phyloP scores from a whole-genome alignment of 495 filamentous ascomycete species.

The Cetradonia linearis region DNA sequence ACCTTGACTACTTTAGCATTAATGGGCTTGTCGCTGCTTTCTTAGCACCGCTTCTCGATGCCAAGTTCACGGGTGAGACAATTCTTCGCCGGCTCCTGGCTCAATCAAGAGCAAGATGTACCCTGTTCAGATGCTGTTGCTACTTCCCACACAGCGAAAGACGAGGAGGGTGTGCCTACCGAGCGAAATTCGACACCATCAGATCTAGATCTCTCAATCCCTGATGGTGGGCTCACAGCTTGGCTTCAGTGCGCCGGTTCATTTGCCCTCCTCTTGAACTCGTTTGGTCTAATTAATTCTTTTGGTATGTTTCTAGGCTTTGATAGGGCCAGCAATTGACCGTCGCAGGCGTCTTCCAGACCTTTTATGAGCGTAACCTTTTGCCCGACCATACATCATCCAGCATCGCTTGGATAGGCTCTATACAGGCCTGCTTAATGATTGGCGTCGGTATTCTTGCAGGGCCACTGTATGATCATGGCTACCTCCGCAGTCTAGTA shows the following conservation, averaged over 20 bases:
- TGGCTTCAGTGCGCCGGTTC: conserved; percentile 30
- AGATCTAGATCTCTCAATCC: conserved; percentile 10
- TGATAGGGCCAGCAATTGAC: not conserved
- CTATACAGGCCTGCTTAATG: conserved; percentile 57
- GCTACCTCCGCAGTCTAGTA: conserved; percentile 42
- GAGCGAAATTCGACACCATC: no score
- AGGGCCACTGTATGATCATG: conserved; percentile 59
- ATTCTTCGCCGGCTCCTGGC: not conserved
- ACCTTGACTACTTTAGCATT: no score
- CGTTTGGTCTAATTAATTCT: conserved; percentile 21
- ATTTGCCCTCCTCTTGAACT: conserved; percentile 28
- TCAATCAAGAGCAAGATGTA: not conserved
- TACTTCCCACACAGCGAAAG: not conserved
- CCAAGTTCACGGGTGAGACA: no score
- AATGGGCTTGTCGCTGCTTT: no score
- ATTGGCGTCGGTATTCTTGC: conserved; percentile 55
- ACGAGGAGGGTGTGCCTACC: no score
- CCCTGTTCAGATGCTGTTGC: not conserved
- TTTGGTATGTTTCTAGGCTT: no score
- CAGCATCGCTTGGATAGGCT: conserved; percentile 50
- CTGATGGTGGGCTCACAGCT: conserved; percentile 27
- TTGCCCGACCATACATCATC: not conserved
- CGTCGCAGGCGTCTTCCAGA: conserved; percentile 31
- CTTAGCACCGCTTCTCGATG: no score
- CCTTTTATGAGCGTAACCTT: conserved; percentile 28